A percentile compares a stretch with the other conserved stretches of the same genome.
phyloP scores from a whole-genome alignment of 164 flowering plant species.

The Macadamia tetraphylla region DNA sequence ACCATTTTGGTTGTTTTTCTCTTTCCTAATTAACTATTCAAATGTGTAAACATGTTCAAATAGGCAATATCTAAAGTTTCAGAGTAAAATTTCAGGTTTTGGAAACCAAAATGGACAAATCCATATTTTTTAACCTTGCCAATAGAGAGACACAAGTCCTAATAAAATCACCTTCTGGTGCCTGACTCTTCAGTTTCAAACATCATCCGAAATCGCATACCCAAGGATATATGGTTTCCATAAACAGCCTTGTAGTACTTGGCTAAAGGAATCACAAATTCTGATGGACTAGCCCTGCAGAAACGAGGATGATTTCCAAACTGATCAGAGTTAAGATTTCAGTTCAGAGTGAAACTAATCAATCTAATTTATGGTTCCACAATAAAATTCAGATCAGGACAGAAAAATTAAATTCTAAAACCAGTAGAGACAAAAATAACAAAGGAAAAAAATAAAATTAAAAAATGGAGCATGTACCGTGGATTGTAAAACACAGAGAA shows the following conservation, averaged over 20 bases:
- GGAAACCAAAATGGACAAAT: no score
- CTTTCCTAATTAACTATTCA: no score
- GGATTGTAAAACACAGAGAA: slow-evolving; percentile 61
- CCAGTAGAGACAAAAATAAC: not conserved
- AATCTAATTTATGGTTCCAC: not conserved
- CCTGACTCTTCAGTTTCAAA: slow-evolving; percentile 64
- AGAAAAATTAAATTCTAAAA: not conserved
- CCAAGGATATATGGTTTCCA: slow-evolving; percentile 44
- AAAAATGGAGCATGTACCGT: slow-evolving; percentile 36
- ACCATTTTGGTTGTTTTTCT: no score
- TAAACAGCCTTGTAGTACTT: slow-evolving; percentile 56
- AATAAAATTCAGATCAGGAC: not conserved
- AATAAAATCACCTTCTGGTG: not conserved
- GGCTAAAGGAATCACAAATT: slow-evolving; percentile 55
- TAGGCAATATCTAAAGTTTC: no score
- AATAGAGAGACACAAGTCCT: not conserved
- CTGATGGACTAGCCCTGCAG: slow-evolving; percentile 63
- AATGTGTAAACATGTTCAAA: no score
- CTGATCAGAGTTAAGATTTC: not conserved
- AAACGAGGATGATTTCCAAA: not conserved
- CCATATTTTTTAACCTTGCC: no score
- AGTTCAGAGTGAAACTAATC: not conserved
- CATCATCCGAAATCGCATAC: slow-evolving; percentile 63
- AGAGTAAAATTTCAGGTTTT: no score
- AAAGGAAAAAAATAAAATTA: not conserved